phyloP scores from a whole-genome alignment of 2,329 filamentous ascomycete species.

The Dactylonectria estremocensis region DNA sequence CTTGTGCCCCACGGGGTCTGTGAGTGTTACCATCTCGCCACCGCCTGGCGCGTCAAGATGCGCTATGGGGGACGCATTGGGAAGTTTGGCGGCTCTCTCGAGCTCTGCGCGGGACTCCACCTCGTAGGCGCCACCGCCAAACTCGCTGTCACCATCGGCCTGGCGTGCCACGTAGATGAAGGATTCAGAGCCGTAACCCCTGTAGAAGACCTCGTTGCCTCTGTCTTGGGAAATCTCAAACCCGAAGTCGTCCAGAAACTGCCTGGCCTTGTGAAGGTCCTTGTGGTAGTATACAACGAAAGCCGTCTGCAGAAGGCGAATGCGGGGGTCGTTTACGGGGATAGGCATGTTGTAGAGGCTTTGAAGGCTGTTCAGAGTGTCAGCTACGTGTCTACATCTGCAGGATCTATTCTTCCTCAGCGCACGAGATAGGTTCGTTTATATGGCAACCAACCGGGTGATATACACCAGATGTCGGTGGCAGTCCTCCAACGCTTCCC shows the following conservation, averaged over 20 bases:
- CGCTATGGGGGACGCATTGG: conserved; percentile 15
- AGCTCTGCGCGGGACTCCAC: conserved; percentile 28
- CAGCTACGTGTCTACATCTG: too few relatives aligned
- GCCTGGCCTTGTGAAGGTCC: neutral
- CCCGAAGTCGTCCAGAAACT: too few relatives aligned
- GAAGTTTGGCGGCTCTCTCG: conserved; percentile 19
- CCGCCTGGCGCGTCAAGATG: conserved; percentile 31
- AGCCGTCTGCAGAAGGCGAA: neutral
- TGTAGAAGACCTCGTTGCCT: conserved; percentile 26
- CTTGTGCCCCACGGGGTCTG: neutral
- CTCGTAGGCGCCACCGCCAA: conserved; percentile 30
- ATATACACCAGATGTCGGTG: too few relatives aligned
- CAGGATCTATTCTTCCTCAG: too few relatives aligned
- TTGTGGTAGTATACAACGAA: neutral
- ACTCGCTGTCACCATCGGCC: conserved; percentile 19
- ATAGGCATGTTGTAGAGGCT: neutral
- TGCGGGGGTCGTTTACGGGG: neutral
- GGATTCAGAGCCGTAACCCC: conserved; percentile 29
- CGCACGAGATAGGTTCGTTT: too few relatives aligned
- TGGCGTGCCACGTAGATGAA: conserved; percentile 31
- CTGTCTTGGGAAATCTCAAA: neutral
- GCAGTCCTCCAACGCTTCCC: too few relatives aligned
- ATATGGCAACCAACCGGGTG: too few relatives aligned
- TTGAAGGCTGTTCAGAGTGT: too few relatives aligned
- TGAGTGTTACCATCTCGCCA: conserved; percentile 25